phyloP scores from a whole-genome alignment of 352 stramenopile genomes.

The Phytophthora podocarpi region DNA sequence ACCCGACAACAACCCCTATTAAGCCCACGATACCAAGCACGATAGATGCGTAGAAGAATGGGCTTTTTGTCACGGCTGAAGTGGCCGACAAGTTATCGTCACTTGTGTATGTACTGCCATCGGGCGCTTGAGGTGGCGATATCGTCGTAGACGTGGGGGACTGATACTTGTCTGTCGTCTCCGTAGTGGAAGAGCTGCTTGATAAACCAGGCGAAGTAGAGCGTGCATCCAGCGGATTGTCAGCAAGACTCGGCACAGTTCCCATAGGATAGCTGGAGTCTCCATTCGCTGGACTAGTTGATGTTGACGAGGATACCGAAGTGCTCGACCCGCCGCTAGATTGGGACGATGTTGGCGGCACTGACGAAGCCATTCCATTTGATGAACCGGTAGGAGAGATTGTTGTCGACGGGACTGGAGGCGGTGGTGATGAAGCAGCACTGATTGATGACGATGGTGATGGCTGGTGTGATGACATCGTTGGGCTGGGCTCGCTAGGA shows the following conservation, averaged over 20 bases:
- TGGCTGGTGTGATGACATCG: neutral
- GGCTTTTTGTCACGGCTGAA: constrained; percentile 32
- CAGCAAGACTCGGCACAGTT: neutral
- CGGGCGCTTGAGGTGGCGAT: neutral
- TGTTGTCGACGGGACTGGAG: neutral
- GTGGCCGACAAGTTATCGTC: constrained; percentile 15
- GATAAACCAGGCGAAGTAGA: constrained; percentile 1
- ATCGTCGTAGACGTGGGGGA: neutral
- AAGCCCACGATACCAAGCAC: constrained; percentile 36
- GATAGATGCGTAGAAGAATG: constrained; percentile 52
- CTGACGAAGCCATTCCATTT: neutral
- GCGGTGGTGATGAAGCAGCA: neutral
- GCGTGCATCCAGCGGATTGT: neutral
- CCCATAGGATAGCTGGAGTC: neutral
- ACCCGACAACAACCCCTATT: constrained; percentile 26
- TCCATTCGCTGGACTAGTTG: neutral
- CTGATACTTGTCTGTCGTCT: neutral
- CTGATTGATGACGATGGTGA: neutral
- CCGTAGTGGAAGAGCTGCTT: neutral
- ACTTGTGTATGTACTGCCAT: constrained; percentile 3
- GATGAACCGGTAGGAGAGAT: neutral
- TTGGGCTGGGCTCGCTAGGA: neutral
- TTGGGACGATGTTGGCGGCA: neutral
- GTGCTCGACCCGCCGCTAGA: neutral
- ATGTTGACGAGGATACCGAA: neutral